These are phyloP conservation scores for Pseudopithomyces chartarum DNA, from an alignment of 2,329 filamentous ascomycete genomes.

Conservation along the genomic window DNA sequence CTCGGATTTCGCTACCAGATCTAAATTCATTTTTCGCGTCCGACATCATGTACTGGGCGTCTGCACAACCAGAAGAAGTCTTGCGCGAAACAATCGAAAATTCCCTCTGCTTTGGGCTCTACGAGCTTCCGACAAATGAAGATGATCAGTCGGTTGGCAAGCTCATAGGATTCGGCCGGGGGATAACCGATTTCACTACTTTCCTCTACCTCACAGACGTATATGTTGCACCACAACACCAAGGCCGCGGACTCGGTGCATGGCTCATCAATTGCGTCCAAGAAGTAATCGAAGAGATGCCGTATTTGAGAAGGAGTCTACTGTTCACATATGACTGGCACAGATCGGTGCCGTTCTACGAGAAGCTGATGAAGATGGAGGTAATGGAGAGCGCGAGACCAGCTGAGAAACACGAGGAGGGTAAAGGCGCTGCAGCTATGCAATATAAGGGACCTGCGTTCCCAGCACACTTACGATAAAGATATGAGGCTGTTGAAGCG, in stretches of 20 bases:
- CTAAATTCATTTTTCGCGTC: slow-evolving; percentile 12
- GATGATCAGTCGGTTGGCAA: background rate
- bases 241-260: slow-evolving; percentile 12
- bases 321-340: slow-evolving; percentile 16
- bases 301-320: slow-evolving; percentile 12
- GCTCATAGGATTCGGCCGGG: slow-evolving; percentile 13
- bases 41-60: slow-evolving; percentile 14
- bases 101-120: slow-evolving; percentile 15
- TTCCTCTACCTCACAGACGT: slow-evolving; percentile 17
- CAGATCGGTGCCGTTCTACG: slow-evolving; percentile 15
- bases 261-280: slow-evolving; percentile 13
- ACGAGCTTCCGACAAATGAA: background rate
- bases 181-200: slow-evolving; percentile 15
- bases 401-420: background rate
- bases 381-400: slow-evolving; percentile 2
- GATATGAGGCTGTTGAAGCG: background rate
- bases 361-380: slow-evolving; percentile 13
- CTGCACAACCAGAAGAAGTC: slow-evolving; percentile 8
- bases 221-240: slow-evolving; percentile 9
- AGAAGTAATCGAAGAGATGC: slow-evolving; percentile 14
- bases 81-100: slow-evolving; percentile 10
- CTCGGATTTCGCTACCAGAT: slow-evolving; percentile 9
- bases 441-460: slow-evolving; percentile 10
- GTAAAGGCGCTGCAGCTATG: slow-evolving; percentile 7
- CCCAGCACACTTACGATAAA: background rate